Conservation (phyloP, 2,329 filamentous ascomycete species). For the Aspergillus cejpii region DNA sequence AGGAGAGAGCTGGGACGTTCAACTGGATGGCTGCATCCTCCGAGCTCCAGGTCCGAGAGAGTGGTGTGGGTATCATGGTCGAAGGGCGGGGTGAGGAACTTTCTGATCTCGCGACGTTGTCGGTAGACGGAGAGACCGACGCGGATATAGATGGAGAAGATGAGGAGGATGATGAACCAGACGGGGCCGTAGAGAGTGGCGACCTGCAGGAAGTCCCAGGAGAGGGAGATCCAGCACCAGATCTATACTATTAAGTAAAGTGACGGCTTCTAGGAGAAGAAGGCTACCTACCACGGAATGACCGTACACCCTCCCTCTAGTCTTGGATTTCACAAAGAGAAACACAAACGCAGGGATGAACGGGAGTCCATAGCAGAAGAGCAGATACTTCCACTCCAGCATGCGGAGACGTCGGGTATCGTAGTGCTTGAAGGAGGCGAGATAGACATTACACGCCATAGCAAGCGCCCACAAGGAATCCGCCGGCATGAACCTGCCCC, state of each 20-base stretch:
- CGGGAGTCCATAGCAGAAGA: conserved; percentile 63
- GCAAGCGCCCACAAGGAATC: conserved; percentile 67
- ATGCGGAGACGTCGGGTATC: conserved; percentile 54
- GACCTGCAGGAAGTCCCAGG: conserved; percentile 64
- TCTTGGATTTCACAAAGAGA: conserved; percentile 51
- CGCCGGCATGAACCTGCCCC: conserved; percentile 60
- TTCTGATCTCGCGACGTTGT: neutral
- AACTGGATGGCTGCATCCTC: too few species aligned
- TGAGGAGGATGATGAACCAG: conserved; percentile 20
- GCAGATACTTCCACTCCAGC: conserved; percentile 62
- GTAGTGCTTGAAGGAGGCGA: conserved; percentile 67
- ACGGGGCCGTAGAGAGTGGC: conserved; percentile 56
- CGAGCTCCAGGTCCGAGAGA: neutral
- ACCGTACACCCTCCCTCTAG: conserved; percentile 57
- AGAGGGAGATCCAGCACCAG: conserved; percentile 67
- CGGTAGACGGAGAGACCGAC: conserved; percentile 6
- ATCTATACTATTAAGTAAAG: neutral
- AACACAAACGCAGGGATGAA: conserved; percentile 59
- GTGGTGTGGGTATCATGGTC: neutral
- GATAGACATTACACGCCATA: conserved; percentile 72
- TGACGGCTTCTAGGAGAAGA: conserved; percentile 18
- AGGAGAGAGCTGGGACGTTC: too few species aligned
- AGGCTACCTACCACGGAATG: conserved; percentile 53
- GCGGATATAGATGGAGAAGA: conserved; percentile 20
- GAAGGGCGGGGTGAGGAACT: neutral